Evolutionary conservation across 2,329 filamentous ascomycete species (phyloP).

Genomic region (Falciphora oryzae): DNA sequence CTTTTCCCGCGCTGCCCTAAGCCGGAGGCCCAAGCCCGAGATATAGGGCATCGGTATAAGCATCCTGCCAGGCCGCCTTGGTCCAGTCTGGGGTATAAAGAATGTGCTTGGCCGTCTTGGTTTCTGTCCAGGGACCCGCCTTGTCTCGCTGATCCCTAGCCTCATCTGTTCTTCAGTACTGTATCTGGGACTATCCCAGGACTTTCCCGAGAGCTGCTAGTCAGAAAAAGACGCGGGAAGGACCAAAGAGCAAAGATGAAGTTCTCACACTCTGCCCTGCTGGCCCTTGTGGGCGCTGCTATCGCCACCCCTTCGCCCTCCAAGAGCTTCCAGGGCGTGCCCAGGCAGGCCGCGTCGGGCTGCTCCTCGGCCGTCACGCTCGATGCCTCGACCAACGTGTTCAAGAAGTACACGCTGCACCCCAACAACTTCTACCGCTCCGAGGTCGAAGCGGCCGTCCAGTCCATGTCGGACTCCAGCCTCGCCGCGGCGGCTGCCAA

Average conservation of each 20-base stretch:
- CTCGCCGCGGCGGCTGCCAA: conserved; percentile 25
- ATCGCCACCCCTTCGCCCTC: conserved; percentile 27
- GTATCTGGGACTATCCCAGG: conserved; percentile 8
- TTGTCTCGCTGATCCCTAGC: conserved; percentile 2
- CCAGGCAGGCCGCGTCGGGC: conserved; percentile 23
- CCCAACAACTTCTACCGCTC: conserved; percentile 31
- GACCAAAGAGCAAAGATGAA: conserved; percentile 27
- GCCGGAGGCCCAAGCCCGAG: conserved; percentile 5
- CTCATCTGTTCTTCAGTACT: background rate
- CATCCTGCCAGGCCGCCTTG: background rate
- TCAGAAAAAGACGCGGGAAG: conserved; percentile 9
- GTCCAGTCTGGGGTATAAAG: conserved; percentile 7
- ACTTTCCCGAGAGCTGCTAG: conserved; percentile 7
- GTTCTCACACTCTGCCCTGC: conserved; percentile 27
- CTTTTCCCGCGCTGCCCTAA: conserved; percentile 9
- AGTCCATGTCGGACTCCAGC: conserved; percentile 22
- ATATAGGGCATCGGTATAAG: conserved; percentile 8
- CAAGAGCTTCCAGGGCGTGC: conserved; percentile 21
- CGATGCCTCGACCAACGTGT: conserved; percentile 33
- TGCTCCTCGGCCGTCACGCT: conserved; percentile 31
- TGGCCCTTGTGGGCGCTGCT: conserved; percentile 30
- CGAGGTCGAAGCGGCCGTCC: conserved; percentile 31
- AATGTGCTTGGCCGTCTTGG: conserved; percentile 2
- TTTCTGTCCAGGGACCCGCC: background rate
- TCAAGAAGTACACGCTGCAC: conserved; percentile 32